Evolutionary conservation across 768 basidiomycete species (phyloP).

Genomic region (Russula sp.): DNA sequence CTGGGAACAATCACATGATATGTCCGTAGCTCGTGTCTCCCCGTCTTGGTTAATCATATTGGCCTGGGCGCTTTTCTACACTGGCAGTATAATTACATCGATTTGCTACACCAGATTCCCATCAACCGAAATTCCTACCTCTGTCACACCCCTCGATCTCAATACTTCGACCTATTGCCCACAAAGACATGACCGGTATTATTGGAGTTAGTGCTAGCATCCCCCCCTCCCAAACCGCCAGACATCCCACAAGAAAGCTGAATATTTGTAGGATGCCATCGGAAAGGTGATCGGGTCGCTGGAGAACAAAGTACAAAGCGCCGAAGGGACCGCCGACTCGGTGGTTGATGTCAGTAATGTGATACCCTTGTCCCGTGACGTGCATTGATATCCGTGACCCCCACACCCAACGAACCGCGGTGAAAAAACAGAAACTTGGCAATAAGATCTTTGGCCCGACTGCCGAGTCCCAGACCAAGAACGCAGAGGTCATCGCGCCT

Average conservation of each 20-base stretch:
- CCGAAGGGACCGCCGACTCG: not conserved
- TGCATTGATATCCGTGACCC: not conserved
- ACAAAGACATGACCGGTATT: conserved; percentile 1
- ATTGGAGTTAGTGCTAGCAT: not conserved
- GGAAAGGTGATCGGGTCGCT: not conserved
- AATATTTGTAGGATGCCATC: not conserved
- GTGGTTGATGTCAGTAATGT: not conserved
- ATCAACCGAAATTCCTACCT: not conserved
- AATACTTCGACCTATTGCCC: not conserved
- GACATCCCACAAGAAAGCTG: not conserved
- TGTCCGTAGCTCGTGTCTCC: not conserved
- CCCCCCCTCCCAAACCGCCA: too few relatives aligned
- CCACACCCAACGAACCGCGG: not conserved
- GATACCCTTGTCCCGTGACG: not conserved
- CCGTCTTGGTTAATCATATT: not conserved
- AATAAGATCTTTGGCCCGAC: conserved; percentile 1
- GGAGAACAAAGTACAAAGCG: too few relatives aligned
- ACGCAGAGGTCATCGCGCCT: not conserved
- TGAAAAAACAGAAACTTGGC: not conserved
- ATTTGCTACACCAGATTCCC: not conserved
- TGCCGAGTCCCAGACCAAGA: not conserved
- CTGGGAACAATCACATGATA: conserved; percentile 11
- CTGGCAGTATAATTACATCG: conserved; percentile 4
- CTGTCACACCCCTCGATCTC: not conserved
- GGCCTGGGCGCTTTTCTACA: not conserved